Base-by-base conservation (phyloP, 1,139 yeast species). In the Taiozyma sp. region DNA sequence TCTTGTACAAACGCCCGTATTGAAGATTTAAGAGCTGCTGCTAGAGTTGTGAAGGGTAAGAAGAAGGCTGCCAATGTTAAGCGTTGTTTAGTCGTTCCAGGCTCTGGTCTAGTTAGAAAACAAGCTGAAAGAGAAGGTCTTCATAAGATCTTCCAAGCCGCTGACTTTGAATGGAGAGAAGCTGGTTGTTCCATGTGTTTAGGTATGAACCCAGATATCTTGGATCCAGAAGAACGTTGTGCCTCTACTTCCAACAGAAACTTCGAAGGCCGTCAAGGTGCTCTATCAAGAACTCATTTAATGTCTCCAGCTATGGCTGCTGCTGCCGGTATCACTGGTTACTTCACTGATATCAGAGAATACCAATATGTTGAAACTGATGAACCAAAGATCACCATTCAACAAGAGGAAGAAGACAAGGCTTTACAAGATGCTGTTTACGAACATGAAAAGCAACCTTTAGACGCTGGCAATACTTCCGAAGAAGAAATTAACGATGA, bases 231-330 rank as follows among this genome's bases (percentile, higher is more conserved):
- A 67, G 99, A 93, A 72, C 84, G 99, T 73, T 93, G 99, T 76
- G 99, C 99, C 7, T 92, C 98, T 24, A 93, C 99, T 32, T 92
- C 98, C 30, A 93, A 93, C 78, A 87, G 99, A 80, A 93, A 93
- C 76, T 93, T 93, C 69, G 97, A 93, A 73, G 99, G 99, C 64
- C 93, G 99, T 73, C 99, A 93, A 77, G 99, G 99, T 73, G 96
- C 97, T 48, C 75, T 74, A 54, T 90, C 97, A n/a, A 83, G 99
- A 75, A 93, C 98, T 24, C 99, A 93, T 68, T 80, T 93, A 68
- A 90, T 92, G 96, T 90, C 97, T 16, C 99, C 99, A 39, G 96
- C 96, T 36, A 93, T 93, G 99, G 98, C 99, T 47, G 99, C 99
- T 24, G 97, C 97, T 39, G 98, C 99, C 34, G 97, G 95, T 62